Base-by-base conservation (phyloP, 768 basidiomycete species). In the Pleurotus tuber-regium region DNA sequence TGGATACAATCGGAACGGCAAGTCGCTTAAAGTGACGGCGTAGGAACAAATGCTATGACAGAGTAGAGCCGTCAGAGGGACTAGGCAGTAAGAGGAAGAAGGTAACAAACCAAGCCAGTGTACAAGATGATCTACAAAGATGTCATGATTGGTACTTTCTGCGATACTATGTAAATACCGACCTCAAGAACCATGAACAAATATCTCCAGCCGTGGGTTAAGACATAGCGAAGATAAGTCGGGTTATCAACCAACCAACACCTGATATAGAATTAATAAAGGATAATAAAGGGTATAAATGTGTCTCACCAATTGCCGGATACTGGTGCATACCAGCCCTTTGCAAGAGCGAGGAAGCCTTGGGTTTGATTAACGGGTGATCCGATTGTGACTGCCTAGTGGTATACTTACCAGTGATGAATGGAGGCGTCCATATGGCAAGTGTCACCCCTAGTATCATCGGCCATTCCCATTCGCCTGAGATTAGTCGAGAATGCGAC, bases 161-260 rank as follows among this genome's bases (percentile, higher is more conserved):
- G n/a, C 12, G 19, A 47, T n/a, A n/a, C n/a, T n/a, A n/a, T n/a
- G 36, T 46, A 48, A 18, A 38, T 59, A 64, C 64, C 73, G n/a
- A 63, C 57, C 39, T 58, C 57, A 23, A 41, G 26, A 23, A 54
- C 7, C 38, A 58, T 56, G 43, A 58, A 58, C n/a, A 56, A 14
- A 23, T 50, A 56, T 18, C 57, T 51, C 55, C 55, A 56, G 14
- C 42, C 55, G 23, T 56, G 55, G 23, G 55, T 58, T 11, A 58
- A 42, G 6, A 43, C 52, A 33, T 56, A 56, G 28, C 57, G 44
- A 41, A 58, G 33, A 19, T 53, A 54, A 28, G 28, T 35, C 14
- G 57, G 57, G 16, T 54, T 35, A 19, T 28, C 43, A 14, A 51
- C 44, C 7, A 58, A 30, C 57, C 57, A 58, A 42, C 57, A 56